Base-by-base conservation (phyloP, 441 rosid species). In the Erodium trifolium region DNA sequence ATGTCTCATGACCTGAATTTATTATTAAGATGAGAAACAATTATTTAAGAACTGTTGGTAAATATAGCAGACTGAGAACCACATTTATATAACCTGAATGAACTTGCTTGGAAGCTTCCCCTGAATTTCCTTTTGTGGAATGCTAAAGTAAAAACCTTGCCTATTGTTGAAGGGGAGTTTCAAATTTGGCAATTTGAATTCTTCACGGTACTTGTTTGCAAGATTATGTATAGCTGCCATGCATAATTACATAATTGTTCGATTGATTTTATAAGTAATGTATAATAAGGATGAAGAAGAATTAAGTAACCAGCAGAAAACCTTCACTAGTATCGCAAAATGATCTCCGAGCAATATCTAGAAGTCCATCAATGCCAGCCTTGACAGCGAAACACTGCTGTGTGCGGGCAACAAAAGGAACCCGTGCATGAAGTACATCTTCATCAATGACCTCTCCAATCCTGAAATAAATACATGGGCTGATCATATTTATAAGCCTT, bases 311-410 rank as follows among this genome's bases (percentile, higher is more conserved):
- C 65, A 47, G 62, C 68, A 72, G 72, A 75, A 71, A 69, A 88
- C 99, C 99, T 94, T 92, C 97, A 79, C 99, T 90, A 57, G 92
- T 92, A 78, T 94, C 97, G 78, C 99, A 92, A 82, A 94, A 94
- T 64, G 93, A 87, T 82, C 96, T 94, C 77, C 97, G 77, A 66
- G 96, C 97, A 70, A 94, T 86, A 86, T 92, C 99, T 76, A 94
- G 67, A 74, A 92, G 90, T 34, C 98, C 99, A 81, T 94, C 99
- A 71, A 88, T 88, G 67, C 99, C 96, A 45, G 96, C 87, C 82
- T 90, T 92, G 76, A 94, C 88, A 82, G 98, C 98, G 84, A 94
- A 94, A 82, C 98, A 94, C 81, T 92, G 99, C 78, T 94, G 98
- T 70, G 99, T 90, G 67, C 96, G 94, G 71, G 99, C 98, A 81